Percentiles rank a stretch among this genome's conserved stretches.
These are phyloP conservation scores for Candida ipomoeae DNA, from an alignment of 805 yeast genomes.

Conservation along the genomic window DNA sequence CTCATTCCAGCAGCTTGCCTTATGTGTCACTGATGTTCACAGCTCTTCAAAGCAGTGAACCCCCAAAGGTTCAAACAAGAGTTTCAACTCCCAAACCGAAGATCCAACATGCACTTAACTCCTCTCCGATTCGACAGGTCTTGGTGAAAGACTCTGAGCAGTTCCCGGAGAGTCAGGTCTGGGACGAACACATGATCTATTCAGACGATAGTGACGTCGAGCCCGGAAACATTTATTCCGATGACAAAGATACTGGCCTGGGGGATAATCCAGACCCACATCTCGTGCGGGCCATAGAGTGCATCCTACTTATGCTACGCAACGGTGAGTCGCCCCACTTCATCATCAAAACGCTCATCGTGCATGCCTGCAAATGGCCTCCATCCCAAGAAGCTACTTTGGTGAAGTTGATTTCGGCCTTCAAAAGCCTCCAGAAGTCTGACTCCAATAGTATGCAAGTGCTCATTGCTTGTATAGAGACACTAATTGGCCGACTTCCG, in stretches of 20 bases:
- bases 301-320: conserved; percentile 16
- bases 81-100: not conserved
- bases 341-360: conserved; percentile 23
- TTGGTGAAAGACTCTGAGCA: not conserved
- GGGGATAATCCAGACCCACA: not conserved
- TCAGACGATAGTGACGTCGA: conserved; percentile 28
- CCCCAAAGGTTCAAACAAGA: not conserved
- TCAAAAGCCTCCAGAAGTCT: conserved; percentile 20
- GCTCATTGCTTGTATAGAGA: conserved; percentile 23
- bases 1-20: not conserved
- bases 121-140: not conserved
- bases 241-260: conserved; percentile 2
- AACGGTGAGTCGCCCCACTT: conserved; percentile 27
- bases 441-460: conserved; percentile 13
- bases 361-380: conserved; percentile 17
- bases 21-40: not conserved
- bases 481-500: conserved; percentile 13
- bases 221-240: conserved; percentile 8
- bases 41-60: not conserved
- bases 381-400: conserved; percentile 13
- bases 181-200: conserved; percentile 25
- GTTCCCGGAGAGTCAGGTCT: not conserved
- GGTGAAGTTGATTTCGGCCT: conserved; percentile 15
- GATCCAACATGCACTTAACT: not conserved
- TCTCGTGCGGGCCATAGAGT: not conserved